phyloP scores from a whole-genome alignment of 768 basidiomycete species.

The Leucocoprinus leucothites region DNA sequence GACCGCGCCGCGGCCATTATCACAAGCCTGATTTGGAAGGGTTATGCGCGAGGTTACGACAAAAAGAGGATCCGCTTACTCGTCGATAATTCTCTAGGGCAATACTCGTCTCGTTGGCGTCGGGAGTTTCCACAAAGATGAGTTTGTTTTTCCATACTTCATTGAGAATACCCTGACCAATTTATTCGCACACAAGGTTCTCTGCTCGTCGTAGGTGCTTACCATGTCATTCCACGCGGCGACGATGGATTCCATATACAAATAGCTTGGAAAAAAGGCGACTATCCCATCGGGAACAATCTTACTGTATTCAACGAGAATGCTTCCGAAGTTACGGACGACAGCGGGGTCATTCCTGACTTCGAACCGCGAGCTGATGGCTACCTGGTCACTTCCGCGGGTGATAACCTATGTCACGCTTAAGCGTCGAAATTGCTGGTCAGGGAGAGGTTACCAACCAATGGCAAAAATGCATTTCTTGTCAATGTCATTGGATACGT shows the following conservation, averaged over 20 bases:
- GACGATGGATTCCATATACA: slow-evolving; percentile 99
- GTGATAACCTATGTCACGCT: slow-evolving; percentile 76
- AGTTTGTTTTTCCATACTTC: slow-evolving; percentile 99
- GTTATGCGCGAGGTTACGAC: background rate
- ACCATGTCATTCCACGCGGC: slow-evolving; percentile 99
- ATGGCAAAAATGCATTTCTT: slow-evolving; percentile 91
- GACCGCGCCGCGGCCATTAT: slow-evolving; percentile 97
- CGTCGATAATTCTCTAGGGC: slow-evolving; percentile 96
- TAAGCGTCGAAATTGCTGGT: slow-evolving; percentile 7
- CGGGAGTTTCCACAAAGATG: slow-evolving; percentile 98
- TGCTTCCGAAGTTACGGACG: slow-evolving; percentile 97
- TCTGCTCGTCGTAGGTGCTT: slow-evolving; percentile 23
- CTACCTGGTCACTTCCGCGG: slow-evolving; percentile 96
- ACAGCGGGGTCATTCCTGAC: slow-evolving; percentile 99
- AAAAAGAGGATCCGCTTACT: slow-evolving; percentile 35
- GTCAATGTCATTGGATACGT: slow-evolving; percentile 98
- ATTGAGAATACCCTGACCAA: slow-evolving; percentile 85
- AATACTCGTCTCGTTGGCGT: slow-evolving; percentile 98
- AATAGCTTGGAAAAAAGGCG: slow-evolving; percentile 98
- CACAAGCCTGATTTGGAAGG: slow-evolving; percentile 70
- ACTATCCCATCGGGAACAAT: slow-evolving; percentile 98
- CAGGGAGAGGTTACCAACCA: slow-evolving; percentile 48
- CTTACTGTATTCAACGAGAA: slow-evolving; percentile 96
- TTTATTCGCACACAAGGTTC: background rate
- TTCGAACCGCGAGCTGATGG: slow-evolving; percentile 97